Conservation (phyloP, 768 basidiomycete species). For the Dictyophora rubrovolvata region DNA sequence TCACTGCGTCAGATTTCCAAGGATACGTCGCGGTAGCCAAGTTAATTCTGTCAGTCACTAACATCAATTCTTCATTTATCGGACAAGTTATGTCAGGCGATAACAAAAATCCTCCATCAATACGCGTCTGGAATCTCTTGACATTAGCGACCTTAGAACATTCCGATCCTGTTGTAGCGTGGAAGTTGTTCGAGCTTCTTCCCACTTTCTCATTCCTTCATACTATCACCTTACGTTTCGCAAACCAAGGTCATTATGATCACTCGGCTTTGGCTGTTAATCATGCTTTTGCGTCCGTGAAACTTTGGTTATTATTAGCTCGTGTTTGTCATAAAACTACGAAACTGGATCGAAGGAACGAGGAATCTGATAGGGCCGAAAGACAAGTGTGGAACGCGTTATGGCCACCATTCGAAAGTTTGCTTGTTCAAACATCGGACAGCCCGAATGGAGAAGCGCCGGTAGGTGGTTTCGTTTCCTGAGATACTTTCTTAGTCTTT, state of each 20-base stretch:
- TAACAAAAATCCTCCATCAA: conserved; percentile 21
- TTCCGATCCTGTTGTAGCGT: conserved; percentile 24
- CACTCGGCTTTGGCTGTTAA: conserved; percentile 50
- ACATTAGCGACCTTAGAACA: conserved; percentile 42
- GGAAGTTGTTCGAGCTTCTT: conserved; percentile 41
- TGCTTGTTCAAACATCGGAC: conserved; percentile 41
- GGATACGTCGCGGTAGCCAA: conserved; percentile 42
- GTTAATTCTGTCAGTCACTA: conserved; percentile 40
- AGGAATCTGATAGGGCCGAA: conserved; percentile 11
- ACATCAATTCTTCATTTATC: conserved; percentile 30
- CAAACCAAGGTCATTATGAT: conserved; percentile 31
- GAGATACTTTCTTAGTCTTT: conserved; percentile 23
- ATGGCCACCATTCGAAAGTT: conserved; percentile 58
- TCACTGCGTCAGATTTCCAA: conserved; percentile 42
- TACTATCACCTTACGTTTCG: conserved; percentile 33
- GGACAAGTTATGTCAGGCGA: conserved; percentile 27
- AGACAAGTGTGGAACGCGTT: conserved; percentile 62
- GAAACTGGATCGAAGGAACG: conserved; percentile 21
- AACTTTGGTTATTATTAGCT: conserved; percentile 59
- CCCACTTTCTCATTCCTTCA: conserved; percentile 39
- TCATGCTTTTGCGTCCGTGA: conserved; percentile 57
- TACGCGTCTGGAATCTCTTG: conserved; percentile 61
- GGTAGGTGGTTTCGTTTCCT: conserved; percentile 17
- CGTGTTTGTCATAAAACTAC: conserved; percentile 20
- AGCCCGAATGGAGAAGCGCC: conserved; percentile 26